Percentiles rank a stretch among this genome's conserved stretches.
phyloP scores from a whole-genome alignment of 305 asterid genomes.

The Fraxinus baroniana region DNA sequence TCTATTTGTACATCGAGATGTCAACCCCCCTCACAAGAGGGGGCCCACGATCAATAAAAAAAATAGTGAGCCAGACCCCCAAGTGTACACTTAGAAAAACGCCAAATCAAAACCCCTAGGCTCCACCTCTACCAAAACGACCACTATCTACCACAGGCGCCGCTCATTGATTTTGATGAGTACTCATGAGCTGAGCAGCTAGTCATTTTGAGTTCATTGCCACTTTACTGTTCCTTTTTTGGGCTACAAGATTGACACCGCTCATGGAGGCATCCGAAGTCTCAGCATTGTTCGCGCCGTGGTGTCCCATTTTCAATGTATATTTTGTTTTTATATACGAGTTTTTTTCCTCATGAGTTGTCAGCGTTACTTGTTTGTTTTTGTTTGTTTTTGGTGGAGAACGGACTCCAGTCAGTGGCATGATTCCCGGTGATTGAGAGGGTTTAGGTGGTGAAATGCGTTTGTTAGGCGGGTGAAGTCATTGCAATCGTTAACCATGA shows the following conservation, averaged over 20 bases:
- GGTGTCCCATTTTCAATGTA: neutral
- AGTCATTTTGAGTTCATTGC: neutral
- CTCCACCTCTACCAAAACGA: neutral
- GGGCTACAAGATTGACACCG: neutral
- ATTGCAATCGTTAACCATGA: neutral
- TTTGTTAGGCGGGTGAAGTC: neutral
- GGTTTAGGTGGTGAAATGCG: neutral
- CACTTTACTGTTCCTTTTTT: neutral
- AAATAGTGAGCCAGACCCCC: neutral
- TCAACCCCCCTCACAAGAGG: neutral
- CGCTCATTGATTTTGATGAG: neutral
- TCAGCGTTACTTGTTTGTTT: neutral
- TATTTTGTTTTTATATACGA: neutral
- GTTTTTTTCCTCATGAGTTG: neutral
- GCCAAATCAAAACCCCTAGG: neutral
- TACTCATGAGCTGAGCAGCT: neutral
- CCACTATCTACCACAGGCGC: neutral
- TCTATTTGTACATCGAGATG: neutral
- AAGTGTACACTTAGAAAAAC: neutral
- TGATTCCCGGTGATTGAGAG: neutral
- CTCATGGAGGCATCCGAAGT: neutral
- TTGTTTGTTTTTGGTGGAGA: neutral
- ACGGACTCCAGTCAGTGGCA: neutral
- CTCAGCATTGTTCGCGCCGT: neutral
- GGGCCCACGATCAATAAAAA: neutral